Base-by-base conservation (phyloP, 1,284 basidiomycete species). In the Agaricales sp. region DNA sequence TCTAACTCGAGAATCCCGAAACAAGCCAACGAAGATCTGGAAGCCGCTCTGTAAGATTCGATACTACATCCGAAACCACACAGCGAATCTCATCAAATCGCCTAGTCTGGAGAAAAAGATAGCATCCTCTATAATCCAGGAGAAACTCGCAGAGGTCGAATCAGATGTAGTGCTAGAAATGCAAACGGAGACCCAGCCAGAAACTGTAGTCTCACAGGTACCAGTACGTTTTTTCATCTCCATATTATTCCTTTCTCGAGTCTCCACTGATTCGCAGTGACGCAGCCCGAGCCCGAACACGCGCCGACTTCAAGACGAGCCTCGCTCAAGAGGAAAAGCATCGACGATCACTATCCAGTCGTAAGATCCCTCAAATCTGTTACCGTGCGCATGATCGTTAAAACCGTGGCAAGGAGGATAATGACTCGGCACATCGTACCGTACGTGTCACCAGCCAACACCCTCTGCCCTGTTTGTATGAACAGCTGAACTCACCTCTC, bases 271-370 rank as follows among this genome's bases (percentile, higher is more conserved):
- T n/a, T 35, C 30, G 11, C 30, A 11, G 11, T 35, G 11, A 11
- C 30, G 11, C 30, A 35, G 11, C 30, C 11, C 30, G 8, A 8
- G 30, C 30, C 30, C 30, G 30, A 35, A 11, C 30, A 35, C 30
- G n/a, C n/a, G n/a, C n/a, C n/a, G n/a, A n/a, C n/a, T n/a, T n/a
- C n/a, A 6, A 14, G 14, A 30, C 26, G 26, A 30, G 26, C 26
- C 14, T 30, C 26, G 26, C 39, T 41, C 39, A 41, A 41, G 39
- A 41, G 39, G 18, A 41, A 41, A 41, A 41, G 39, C 39, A 41
- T 41, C 39, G 39, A 41, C 39, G 19, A 41, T 20, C 39, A 41
- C 19, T 41, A 41, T 20, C 39, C 39, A n/a, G 39, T 41, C 18
- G 39, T 41, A 41, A 41, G 39, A 6, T n/a, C 18, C 39, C 8